Base-by-base conservation (phyloP, 1,284 basidiomycete genomes). In the Austroboletus olivaceoglutinosus region DNA sequence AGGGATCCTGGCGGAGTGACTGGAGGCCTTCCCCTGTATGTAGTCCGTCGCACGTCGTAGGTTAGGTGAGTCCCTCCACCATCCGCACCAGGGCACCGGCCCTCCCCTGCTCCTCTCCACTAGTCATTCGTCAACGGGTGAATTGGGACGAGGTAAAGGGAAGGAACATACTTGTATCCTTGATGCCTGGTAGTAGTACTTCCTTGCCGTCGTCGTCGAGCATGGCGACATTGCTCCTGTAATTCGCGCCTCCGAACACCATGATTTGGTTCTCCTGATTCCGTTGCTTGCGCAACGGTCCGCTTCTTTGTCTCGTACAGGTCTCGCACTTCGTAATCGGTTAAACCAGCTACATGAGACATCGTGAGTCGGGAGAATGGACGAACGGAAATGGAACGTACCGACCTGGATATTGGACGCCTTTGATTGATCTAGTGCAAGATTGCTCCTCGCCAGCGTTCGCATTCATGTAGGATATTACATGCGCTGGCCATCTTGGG, bases 261-360 rank as follows among this genome's bases (percentile, higher is more conserved):
- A 98, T 85, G 46, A 98, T 98, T 70, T 98, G 95, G 60, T 93
- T 94, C 76, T 98, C 95, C 92, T 93, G 99, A 69, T 97, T 93
- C 30, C 87, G 73, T 72, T 98, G 98, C 71, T 99, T 96, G 29
- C 95, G 81, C 76, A 99, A 75, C 10, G 98, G 76, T 65, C 89
- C 91, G 76, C 99, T 99, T 64, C 99, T 99, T 68, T 98, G n/a
- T 94, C 70, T 99, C 96, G 67, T 99, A 99, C 40, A 67, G 4
- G 47, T 65, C 96, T 40, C 96, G 87, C 29, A 97, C 85, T 74
- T 98, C 95, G 67, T 97, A 98, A 71, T 99, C 94, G 25, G 91
- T 92, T 67, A 99, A 70, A 46, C 92, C 90, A 64, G 90, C 93
- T 96, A 62, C 38, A 55, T 12, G 5, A 34, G 43, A 16, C 8